These are phyloP conservation scores for Inonotus hispidus DNA, from an alignment of 1,284 basidiomycete genomes.

Conservation along the genomic window DNA sequence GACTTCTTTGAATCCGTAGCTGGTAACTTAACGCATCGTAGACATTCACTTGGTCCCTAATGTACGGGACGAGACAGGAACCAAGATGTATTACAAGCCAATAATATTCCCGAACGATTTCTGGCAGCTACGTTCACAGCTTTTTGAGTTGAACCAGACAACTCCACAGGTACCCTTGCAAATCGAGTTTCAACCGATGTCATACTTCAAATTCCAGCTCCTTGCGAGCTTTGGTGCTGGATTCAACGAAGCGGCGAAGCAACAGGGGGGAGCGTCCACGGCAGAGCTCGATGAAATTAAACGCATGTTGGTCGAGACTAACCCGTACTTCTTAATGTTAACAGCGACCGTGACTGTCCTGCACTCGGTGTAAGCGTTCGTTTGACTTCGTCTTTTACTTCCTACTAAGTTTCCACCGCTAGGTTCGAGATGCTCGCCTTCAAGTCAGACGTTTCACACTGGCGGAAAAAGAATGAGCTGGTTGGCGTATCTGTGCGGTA, in stretches of 20 bases:
- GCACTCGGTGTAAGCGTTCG: constrained; percentile 69
- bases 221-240: constrained; percentile 77
- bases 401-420: neutral
- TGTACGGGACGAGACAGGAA: constrained; percentile 55
- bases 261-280: constrained; percentile 54
- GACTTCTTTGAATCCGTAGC: constrained; percentile 8
- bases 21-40: constrained; percentile 26
- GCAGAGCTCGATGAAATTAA: constrained; percentile 91
- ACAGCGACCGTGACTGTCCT: constrained; percentile 81
- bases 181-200: constrained; percentile 81
- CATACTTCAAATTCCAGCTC: constrained; percentile 80
- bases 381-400: neutral
- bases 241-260: constrained; percentile 77
- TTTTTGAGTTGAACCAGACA: constrained; percentile 75
- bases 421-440: constrained; percentile 95
- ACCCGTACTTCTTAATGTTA: constrained; percentile 82
- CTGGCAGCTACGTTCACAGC: constrained; percentile 81
- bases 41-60: constrained; percentile 57
- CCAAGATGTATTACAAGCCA: constrained; percentile 72
- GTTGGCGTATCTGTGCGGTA: constrained; percentile 80
- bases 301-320: constrained; percentile 91
- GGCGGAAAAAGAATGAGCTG: constrained; percentile 88
- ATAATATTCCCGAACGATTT: constrained; percentile 94
- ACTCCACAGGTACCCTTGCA: constrained; percentile 71
- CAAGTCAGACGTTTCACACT: constrained; percentile 90